Evolutionary conservation across 2,329 filamentous ascomycete genomes (phyloP), one percentile per base, ranked within the genome.

Genomic region (Xenoacremonium recifei): DNA sequence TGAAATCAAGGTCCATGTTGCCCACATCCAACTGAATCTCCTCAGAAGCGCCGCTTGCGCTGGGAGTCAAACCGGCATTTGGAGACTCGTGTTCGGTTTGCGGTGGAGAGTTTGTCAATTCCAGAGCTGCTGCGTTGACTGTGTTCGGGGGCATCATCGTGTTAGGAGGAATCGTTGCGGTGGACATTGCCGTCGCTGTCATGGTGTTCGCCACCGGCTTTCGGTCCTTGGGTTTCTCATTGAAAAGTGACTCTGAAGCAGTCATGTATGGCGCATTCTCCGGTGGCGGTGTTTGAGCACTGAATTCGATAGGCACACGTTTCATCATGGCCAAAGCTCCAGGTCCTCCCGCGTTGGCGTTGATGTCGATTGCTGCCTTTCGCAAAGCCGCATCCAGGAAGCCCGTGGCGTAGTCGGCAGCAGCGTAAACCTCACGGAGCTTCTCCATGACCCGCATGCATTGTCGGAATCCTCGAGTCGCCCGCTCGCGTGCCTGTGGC

Each of bases 381-480:
- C 87, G 84, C 49, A 96, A 86, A 1, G 90, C 89, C 2, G 90
- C 89, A 61, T 95, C 89, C n/a, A 96, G 76, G 70, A 96, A 96
- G 3, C 88, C 88, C 1, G 88, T 92, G n/a, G 89, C 90, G 57
- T 93, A 96, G 64, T 96, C 91, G n/a, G 92, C 92, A 0, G 91
- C 90, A 1, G 90, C 84, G 59, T 97, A 96, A 21, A 90, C 88
- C 59, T 96, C 89, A 27, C 90, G 82, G 15, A 97, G 76, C 49
- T 85, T 85, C 62, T 90, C 84, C 74, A 96, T 87, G 45, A 96
- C 89, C 35, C 84, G 80, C 89, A 96, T 96, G 68, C 92, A 96
- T 62, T 90, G 85, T 54, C 85, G 86, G 70, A 96, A 96, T 16
- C 89, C 88, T 44, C 84, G 80, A 18, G 90, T 77, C 35, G 88